Evolutionary conservation across 2,329 filamentous ascomycete species (phyloP).

Genomic region (Aspergillus sp.): DNA sequence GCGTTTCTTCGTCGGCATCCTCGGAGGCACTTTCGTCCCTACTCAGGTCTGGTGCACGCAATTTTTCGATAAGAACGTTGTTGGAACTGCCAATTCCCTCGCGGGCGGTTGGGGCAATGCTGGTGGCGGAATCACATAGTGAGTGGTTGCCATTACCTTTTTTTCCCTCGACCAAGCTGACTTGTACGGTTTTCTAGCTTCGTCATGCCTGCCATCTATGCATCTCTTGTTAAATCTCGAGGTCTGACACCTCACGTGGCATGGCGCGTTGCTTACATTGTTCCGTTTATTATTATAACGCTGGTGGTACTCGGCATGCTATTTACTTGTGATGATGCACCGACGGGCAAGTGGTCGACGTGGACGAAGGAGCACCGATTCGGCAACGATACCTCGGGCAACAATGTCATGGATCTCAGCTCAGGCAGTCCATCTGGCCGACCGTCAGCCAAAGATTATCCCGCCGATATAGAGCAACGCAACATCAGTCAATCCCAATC

Average conservation of each 20-base stretch:
- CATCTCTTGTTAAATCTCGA: constrained; percentile 55
- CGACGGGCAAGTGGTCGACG: constrained; percentile 67
- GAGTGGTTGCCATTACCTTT: constrained; percentile 4
- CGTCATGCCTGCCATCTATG: constrained; percentile 82
- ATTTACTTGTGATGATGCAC: constrained; percentile 68
- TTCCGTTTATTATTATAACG: constrained; percentile 70
- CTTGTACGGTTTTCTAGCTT: constrained; percentile 39
- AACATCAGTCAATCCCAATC: constrained; percentile 15
- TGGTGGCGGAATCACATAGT: constrained; percentile 80
- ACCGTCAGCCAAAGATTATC: constrained; percentile 15
- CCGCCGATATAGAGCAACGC: constrained; percentile 26
- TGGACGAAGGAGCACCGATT: constrained; percentile 39
- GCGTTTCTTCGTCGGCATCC: constrained; percentile 36
- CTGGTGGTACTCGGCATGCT: constrained; percentile 59
- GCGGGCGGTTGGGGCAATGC: constrained; percentile 79
- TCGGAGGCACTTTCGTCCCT: constrained; percentile 36
- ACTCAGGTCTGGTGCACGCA: constrained; percentile 90
- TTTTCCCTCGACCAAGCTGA: constrained; percentile 1
- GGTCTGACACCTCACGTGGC: constrained; percentile 58
- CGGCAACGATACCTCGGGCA: too few species aligned
- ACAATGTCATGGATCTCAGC: constrained; percentile 23
- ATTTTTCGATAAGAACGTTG: constrained; percentile 87
- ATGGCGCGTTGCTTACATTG: constrained; percentile 77
- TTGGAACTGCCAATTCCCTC: constrained; percentile 79
- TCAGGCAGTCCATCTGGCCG: constrained; percentile 14